Percentiles rank a stretch among this genome's conserved stretches.
phyloP scores from a whole-genome alignment of 768 basidiomycete species.

The Dentipellis sp. region DNA sequence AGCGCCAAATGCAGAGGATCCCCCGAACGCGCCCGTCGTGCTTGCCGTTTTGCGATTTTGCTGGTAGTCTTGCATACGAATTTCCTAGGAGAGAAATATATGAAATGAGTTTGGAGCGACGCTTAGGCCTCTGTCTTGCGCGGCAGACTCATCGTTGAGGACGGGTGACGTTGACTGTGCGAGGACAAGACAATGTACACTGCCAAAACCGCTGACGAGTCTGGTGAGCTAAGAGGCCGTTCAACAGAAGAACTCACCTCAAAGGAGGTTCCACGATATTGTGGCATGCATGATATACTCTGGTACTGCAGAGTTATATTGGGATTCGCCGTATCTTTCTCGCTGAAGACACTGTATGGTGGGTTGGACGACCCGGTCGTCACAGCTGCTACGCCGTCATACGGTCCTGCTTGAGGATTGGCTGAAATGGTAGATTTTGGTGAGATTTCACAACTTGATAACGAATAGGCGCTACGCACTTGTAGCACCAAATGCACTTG shows the following conservation, averaged over 20 bases:
- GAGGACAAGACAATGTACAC: not conserved
- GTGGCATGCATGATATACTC: constrained; percentile 71
- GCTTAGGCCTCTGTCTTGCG: not conserved
- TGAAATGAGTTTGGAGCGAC: not conserved
- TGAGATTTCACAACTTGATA: constrained; percentile 1
- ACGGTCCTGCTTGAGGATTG: constrained; percentile 18
- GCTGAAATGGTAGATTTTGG: constrained; percentile 13
- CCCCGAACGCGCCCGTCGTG: constrained; percentile 21
- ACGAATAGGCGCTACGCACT: constrained; percentile 18
- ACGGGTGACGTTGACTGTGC: not conserved
- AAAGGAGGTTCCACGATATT: constrained; percentile 68
- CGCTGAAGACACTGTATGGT: constrained; percentile 44
- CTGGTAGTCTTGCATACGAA: constrained; percentile 39
- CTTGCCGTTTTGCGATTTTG: constrained; percentile 35
- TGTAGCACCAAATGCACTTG: constrained; percentile 35
- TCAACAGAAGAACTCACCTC: constrained; percentile 21
- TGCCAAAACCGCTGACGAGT: not conserved
- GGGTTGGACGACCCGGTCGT: constrained; percentile 66
- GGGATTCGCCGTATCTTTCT: constrained; percentile 53
- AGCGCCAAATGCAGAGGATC: constrained; percentile 23
- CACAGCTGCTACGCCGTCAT: constrained; percentile 39
- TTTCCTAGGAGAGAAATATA: constrained; percentile 23
- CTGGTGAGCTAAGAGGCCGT: not conserved
- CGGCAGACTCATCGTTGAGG: not conserved
- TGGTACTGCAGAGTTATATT: constrained; percentile 61